Percentiles rank a stretch among this genome's conserved stretches.
Evolutionary conservation across 2,329 filamentous ascomycete species (phyloP).

Genomic region (Trichophyton verrucosum): DNA sequence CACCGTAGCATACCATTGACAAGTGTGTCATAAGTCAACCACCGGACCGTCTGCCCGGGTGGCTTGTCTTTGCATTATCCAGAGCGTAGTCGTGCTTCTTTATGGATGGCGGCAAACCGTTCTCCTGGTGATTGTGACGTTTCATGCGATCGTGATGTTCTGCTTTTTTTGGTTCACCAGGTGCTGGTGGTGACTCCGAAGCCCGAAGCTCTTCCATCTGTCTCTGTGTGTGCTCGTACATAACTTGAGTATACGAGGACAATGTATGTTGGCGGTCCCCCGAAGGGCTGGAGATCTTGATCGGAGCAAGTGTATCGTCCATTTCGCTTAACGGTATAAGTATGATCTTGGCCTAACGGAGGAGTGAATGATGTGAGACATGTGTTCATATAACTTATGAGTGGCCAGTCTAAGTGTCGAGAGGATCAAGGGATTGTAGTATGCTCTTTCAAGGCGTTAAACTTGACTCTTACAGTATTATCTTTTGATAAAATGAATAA

Average conservation of each 20-base stretch:
- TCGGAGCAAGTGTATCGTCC: background rate
- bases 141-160: background rate
- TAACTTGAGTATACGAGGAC: slow-evolving; percentile 10
- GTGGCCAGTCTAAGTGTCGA: background rate
- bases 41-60: background rate
- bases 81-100: background rate
- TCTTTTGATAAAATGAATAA: background rate
- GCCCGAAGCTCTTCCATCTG: slow-evolving; percentile 9
- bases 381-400: background rate
- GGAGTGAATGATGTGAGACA: background rate
- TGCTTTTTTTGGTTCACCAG: background rate
- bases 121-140: background rate
- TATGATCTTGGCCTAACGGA: background rate
- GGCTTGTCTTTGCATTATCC: background rate
- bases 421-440: background rate
- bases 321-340: background rate
- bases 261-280: background rate
- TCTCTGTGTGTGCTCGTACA: slow-evolving; percentile 13
- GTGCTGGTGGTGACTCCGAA: background rate
- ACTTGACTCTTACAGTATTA: background rate
- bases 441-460: background rate
- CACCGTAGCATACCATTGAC: background rate
- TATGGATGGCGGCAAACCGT: background rate
- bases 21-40: background rate
- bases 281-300: background rate